Evolutionary conservation across 2,329 filamentous ascomycete species (phyloP), one percentile per base, ranked within the genome.

Genomic region (Aureobasidium namibiae): DNA sequence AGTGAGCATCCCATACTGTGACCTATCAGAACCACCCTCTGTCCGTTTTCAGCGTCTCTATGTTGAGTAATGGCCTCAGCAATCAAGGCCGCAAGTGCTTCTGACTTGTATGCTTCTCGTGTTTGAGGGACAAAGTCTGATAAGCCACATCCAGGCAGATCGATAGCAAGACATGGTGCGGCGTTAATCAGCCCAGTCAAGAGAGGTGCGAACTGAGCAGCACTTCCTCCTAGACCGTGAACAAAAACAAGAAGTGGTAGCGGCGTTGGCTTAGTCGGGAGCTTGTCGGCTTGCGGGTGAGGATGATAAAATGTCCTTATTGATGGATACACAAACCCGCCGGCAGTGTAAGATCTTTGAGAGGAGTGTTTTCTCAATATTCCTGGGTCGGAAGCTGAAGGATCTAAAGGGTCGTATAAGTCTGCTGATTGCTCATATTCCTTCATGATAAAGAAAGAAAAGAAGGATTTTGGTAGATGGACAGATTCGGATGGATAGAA

Each of bases 1-100:
- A 96, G 76, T 3, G 88, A 88, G 61, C 88, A 91, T 7, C 94
- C 94, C 83, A 96, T 88, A 70, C 90, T 96, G 69, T 99, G 94
- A 1, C 87, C 90, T 61, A 97, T 83, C 31, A 96, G 72, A 21
- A 96, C 81, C 14, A 96, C 81, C 3, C 84, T 82, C 70, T 96
- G 91, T 53, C 66, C 63, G 18, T 78, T 75, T 36, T 82, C 78
- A 44, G 80, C 80, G 64, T 89, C 84, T 41, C 87, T 83, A 67
- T 92, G 83, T 46, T 85, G 80, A 39, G 90, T 82, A 61, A 97
- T 91, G 33, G 90, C 82, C 1, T 78, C 80, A 60, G 86, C 85
- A 14, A 96, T 77, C 11, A 99, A 77, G 65, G 90, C 87, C 4
- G 82, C 83, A 24, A 97, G 77, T 1, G 88, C 85, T 41, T 90